Evolutionary conservation across 495 filamentous ascomycete species (phyloP).

Genomic region (Talaromyces thailandensis): DNA sequence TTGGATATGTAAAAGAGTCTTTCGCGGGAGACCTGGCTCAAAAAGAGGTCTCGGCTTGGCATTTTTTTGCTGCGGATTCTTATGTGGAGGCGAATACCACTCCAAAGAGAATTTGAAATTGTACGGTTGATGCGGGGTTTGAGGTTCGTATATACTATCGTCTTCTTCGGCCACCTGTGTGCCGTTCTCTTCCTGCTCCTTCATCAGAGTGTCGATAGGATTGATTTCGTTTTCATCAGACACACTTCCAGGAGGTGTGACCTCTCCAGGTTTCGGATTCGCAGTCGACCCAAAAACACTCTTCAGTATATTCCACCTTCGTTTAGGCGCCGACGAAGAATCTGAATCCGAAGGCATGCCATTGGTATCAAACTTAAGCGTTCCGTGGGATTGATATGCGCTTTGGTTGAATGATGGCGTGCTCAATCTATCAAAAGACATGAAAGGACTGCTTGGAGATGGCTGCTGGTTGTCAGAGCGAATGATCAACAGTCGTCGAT

Average conservation of each 20-base stretch:
- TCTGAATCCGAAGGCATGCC: constrained; percentile 10
- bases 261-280: constrained; percentile 18
- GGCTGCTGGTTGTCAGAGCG: constrained; percentile 64
- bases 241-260: constrained; percentile 21
- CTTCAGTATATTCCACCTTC: constrained; percentile 60
- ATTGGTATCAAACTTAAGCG: constrained; percentile 20
- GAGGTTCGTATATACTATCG: constrained; percentile 15
- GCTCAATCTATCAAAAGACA: constrained; percentile 57
- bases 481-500: constrained; percentile 84
- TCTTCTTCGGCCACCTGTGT: constrained; percentile 2
- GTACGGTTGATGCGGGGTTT: constrained; percentile 47
- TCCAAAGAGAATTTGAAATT: constrained; percentile 76
- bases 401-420: constrained; percentile 28
- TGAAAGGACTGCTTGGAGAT: constrained; percentile 47
- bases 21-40: constrained; percentile 67
- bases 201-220: constrained; percentile 14
- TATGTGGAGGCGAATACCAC: constrained; percentile 53
- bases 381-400: constrained; percentile 28
- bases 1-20: constrained; percentile 45
- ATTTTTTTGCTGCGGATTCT: constrained; percentile 10
- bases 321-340: constrained; percentile 35
- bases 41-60: constrained; percentile 53
- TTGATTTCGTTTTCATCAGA: constrained; percentile 31
- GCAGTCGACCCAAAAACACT: constrained; percentile 48
- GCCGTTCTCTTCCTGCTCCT: not conserved